Conservation (phyloP, 2,329 filamentous ascomycete species). For the Periglandula ipomoeae region DNA sequence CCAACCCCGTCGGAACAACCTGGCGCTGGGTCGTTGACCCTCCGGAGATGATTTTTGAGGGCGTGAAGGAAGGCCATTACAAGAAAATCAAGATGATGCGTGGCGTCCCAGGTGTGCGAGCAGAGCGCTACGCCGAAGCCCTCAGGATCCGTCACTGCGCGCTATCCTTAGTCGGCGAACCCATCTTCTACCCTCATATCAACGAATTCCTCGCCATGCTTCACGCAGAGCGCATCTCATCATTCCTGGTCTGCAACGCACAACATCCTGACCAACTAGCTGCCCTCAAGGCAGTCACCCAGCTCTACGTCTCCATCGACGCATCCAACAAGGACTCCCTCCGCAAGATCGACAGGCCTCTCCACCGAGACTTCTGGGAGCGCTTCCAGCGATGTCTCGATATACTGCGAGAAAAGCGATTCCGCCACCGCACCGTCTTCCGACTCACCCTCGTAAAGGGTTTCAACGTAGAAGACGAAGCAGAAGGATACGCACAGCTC, state of each 20-base stretch:
- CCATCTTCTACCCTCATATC: constrained; percentile 98
- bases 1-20: constrained; percentile 90
- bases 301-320: constrained; percentile 94
- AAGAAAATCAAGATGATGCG: constrained; percentile 97
- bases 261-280: constrained; percentile 90
- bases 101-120: constrained; percentile 83
- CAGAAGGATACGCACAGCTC: constrained; percentile 78
- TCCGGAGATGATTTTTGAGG: constrained; percentile 79
- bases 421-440: constrained; percentile 87
- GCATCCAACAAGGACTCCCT: constrained; percentile 84
- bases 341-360: constrained; percentile 78
- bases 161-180: constrained; percentile 84
- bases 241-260: constrained; percentile 93
- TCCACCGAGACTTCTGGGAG: constrained; percentile 97
- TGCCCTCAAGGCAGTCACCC: constrained; percentile 75
- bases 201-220: constrained; percentile 82
- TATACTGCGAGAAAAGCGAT: constrained; percentile 74
- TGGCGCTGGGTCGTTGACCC: constrained; percentile 96
- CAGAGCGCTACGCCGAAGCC: constrained; percentile 85
- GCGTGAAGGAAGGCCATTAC: constrained; percentile 87
- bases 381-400: constrained; percentile 86
- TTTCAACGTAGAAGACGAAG: constrained; percentile 95
- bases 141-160: constrained; percentile 93
- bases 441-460: constrained; percentile 92
- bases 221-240: constrained; percentile 79